These are phyloP conservation scores for Marasmius oreades DNA, from an alignment of 1,284 basidiomycete genomes.

Conservation along the genomic window DNA sequence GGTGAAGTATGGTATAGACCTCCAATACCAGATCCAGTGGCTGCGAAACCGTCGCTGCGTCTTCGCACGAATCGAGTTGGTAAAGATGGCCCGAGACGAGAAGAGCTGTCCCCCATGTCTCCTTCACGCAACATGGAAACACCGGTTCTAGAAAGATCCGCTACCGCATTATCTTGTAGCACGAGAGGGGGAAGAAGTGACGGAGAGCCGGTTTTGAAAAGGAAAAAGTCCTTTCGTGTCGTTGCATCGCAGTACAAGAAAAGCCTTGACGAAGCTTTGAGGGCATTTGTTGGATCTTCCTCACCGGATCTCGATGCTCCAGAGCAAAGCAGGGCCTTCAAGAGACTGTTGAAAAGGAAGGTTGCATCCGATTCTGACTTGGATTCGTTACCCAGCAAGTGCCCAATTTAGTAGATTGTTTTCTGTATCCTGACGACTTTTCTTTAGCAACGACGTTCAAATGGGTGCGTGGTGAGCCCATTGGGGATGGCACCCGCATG, in stretches of 20 bases:
- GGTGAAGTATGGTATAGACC: background rate
- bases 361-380: background rate
- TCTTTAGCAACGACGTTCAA: conserved; percentile 44
- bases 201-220: background rate
- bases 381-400: background rate
- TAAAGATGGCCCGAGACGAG: background rate
- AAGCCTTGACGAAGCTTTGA: background rate
- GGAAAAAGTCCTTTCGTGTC: background rate
- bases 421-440: background rate
- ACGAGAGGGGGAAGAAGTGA: background rate
- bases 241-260: background rate
- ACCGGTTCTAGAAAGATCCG: background rate
- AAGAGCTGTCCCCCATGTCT: background rate
- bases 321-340: background rate
- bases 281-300: background rate
- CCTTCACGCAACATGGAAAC: background rate
- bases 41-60: background rate
- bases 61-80: background rate
- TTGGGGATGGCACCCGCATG: conserved; percentile 77
- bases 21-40: background rate
- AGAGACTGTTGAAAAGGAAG: background rate
- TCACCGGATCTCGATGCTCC: background rate
- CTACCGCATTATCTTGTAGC: background rate
- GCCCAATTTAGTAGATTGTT: background rate
- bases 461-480: conserved; percentile 86